phyloP scores from a whole-genome alignment of 345 rosid species.

The Durio zibethinus region DNA sequence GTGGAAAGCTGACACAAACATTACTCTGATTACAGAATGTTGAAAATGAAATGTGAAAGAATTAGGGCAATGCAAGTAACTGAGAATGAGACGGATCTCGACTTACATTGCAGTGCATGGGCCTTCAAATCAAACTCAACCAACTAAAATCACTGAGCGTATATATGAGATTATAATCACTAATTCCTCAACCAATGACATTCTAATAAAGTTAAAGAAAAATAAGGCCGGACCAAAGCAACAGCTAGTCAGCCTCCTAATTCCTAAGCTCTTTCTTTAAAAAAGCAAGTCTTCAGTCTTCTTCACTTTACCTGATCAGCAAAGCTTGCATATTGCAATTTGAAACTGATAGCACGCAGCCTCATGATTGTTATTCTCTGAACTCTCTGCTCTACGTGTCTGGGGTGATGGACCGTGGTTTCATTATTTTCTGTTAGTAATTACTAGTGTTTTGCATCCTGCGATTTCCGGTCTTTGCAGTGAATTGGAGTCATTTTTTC shows the following conservation, averaged over 20 bases:
- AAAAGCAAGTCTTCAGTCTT: not conserved
- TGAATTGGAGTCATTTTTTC: not conserved
- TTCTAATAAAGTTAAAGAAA: too few species aligned
- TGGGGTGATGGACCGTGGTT: not conserved
- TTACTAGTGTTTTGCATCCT: slow-evolving; percentile 7
- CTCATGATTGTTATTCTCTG: not conserved
- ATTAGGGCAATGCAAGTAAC: not conserved
- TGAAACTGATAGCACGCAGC: not conserved
- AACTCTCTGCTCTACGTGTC: not conserved
- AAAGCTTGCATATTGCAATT: not conserved
- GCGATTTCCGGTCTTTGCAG: slow-evolving; percentile 26
- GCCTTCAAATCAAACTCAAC: not conserved
- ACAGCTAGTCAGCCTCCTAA: not conserved
- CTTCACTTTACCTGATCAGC: not conserved
- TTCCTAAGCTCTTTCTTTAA: not conserved
- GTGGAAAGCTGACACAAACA: not conserved
- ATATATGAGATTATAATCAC: too few species aligned
- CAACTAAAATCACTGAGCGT: not conserved
- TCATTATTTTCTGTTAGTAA: not conserved
- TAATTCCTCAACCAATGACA: too few species aligned
- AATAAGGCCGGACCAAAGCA: too few species aligned
- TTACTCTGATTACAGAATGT: not conserved
- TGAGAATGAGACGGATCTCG: not conserved
- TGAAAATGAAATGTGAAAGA: not conserved
- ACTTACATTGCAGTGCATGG: not conserved